Conservation (phyloP, 2,329 filamentous ascomycete species). For the Grosmannia serpens region DNA sequence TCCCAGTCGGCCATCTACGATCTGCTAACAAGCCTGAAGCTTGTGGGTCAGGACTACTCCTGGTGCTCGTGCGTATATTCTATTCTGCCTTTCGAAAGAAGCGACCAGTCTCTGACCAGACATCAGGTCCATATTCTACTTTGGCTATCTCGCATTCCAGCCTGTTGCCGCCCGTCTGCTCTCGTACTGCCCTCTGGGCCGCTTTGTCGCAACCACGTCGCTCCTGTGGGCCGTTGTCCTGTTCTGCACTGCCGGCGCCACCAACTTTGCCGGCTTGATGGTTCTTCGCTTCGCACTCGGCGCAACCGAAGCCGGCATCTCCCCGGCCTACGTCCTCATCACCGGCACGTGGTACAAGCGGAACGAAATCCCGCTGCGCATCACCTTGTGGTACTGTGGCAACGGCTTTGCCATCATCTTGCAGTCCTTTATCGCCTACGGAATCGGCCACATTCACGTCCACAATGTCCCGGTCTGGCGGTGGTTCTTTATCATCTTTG, state of each 20-base stretch:
- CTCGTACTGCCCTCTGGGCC: constrained; percentile 42
- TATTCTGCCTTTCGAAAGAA: neutral
- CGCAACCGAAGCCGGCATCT: constrained; percentile 35
- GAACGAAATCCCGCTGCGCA: constrained; percentile 37
- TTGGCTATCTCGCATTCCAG: constrained; percentile 49
- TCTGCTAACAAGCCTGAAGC: constrained; percentile 1
- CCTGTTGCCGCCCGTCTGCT: constrained; percentile 40
- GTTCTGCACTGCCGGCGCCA: constrained; percentile 38
- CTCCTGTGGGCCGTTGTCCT: constrained; percentile 41
- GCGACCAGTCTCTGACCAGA: neutral
- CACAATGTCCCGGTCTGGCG: constrained; percentile 26
- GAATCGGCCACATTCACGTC: constrained; percentile 34
- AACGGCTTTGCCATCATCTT: constrained; percentile 44
- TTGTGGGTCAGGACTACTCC: constrained; percentile 7
- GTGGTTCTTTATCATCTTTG: constrained; percentile 38
- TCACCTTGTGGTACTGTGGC: constrained; percentile 41
- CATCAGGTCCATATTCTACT: constrained; percentile 39
- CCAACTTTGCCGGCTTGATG: constrained; percentile 32
- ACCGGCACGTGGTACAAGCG: constrained; percentile 45
- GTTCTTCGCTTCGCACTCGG: constrained; percentile 33
- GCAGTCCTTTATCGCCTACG: constrained; percentile 43
- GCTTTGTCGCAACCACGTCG: constrained; percentile 38
- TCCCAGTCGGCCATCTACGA: constrained; percentile 7
- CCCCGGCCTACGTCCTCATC: constrained; percentile 38
- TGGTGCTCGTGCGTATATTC: constrained; percentile 19